These are phyloP conservation scores for Fusarium verticillioides DNA, from an alignment of 2,329 filamentous ascomycete genomes.

Conservation along the genomic window DNA sequence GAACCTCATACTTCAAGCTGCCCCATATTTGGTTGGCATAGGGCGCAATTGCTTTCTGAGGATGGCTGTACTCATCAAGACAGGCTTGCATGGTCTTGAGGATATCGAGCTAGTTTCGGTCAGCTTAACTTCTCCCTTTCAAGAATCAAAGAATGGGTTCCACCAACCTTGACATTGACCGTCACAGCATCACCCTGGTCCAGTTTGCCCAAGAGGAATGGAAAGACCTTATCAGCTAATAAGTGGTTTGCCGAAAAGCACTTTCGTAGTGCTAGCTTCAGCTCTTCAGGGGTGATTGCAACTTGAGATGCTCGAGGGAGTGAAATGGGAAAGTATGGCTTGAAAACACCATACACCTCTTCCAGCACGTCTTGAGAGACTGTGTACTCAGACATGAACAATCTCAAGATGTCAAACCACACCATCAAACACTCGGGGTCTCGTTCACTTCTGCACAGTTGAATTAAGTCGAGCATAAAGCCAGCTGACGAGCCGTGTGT, in stretches of 20 bases:
- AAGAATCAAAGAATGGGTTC: neutral
- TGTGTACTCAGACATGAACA: constrained; percentile 58
- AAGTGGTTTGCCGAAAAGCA: constrained; percentile 65
- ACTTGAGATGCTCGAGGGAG: constrained; percentile 62
- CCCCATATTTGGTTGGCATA: constrained; percentile 65
- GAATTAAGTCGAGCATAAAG: constrained; percentile 62
- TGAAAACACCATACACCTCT: constrained; percentile 65
- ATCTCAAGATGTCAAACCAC: constrained; percentile 65
- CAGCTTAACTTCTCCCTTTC: neutral
- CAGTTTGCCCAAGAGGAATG: constrained; percentile 66
- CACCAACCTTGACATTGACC: constrained; percentile 64
- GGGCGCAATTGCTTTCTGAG: constrained; percentile 59
- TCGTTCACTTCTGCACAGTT: constrained; percentile 64
- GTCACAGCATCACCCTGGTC: constrained; percentile 69
- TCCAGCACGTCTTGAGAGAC: constrained; percentile 59
- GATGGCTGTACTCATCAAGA: constrained; percentile 59
- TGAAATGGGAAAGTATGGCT: constrained; percentile 70
- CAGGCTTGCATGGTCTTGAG: constrained; percentile 66
- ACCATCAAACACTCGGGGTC: constrained; percentile 67
- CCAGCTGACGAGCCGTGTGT: constrained; percentile 56
- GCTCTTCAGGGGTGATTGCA: constrained; percentile 65
- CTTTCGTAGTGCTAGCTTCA: constrained; percentile 63
- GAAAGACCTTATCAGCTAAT: constrained; percentile 59
- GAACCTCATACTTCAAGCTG: constrained; percentile 71
- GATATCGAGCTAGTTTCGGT: constrained; percentile 60